Base-by-base conservation (phyloP, 441 rosid genomes). In the Croton setiger region DNA sequence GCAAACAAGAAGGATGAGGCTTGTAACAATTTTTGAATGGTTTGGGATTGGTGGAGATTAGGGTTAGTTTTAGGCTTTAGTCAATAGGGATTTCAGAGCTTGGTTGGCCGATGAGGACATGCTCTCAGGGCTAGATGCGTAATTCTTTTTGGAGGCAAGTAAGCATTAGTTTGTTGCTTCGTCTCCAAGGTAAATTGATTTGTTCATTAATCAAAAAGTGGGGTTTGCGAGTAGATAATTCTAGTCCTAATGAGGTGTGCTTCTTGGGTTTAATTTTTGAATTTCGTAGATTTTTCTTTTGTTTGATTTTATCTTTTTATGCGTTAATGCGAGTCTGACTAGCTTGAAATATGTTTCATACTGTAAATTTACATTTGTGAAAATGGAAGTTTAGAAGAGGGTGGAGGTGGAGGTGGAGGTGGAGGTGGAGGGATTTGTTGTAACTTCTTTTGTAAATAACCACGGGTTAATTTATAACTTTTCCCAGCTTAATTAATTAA, bases 91-190 rank as follows among this genome's bases (percentile, higher is more conserved):
- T 72, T 80, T 76, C 72, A 76, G 75, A 67, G 66, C 68, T 73
- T 76, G 85, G 81, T 79, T 76, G 77, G 78, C 72, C 11, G 70
- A 69, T 63, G 67, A 74, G 64, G 68, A 62, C 60, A 37, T 56
- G 70, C 66, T 76, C 60, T 54, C 44, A 60, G 79, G 73, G 74
- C 61, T 80, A 78, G 83, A 75, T 59, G 81, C 76, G 71, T 79
- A 87, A n/a, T 89, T 91, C 93, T 91, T 93, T 84, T 49, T 51
- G 88, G 91, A 75, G 88, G 83, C 76, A 70, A 74, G 83, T 78
- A 69, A 74, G 83, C 80, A 70, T 76, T 70, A 77, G 72, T 57
- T 67, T 64, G 71, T 57, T 72, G 80, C 77, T 63, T 79, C 69
- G 79, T 80, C 91, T 78, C 87, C 91, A 69, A 59, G 79, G 87